phyloP scores from a whole-genome alignment of 495 filamentous ascomycete species.

The Parathielavia hyrcaniae region DNA sequence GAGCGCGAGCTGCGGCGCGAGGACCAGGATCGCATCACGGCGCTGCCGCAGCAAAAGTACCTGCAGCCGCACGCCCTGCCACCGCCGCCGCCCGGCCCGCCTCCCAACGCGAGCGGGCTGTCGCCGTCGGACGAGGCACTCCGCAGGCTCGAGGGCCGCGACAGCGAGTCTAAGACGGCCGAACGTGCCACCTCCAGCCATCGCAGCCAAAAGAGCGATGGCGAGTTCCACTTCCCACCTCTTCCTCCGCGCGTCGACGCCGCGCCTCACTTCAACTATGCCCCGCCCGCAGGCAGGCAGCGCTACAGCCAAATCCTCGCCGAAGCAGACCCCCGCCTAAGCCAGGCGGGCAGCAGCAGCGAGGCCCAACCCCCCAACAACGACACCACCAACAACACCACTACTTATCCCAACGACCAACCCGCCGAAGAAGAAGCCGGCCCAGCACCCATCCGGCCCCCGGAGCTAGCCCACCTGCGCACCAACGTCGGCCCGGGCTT shows the following conservation, averaged over 20 bases:
- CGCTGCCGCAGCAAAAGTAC: slow-evolving; percentile 61
- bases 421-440: background rate
- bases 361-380: slow-evolving; percentile 14
- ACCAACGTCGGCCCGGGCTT: slow-evolving; percentile 34
- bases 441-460: slow-evolving; percentile 29
- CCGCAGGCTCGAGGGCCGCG: slow-evolving; percentile 40
- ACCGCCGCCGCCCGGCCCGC: slow-evolving; percentile 39
- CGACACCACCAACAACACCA: slow-evolving; percentile 13
- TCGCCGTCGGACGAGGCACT: slow-evolving; percentile 40
- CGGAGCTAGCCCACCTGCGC: slow-evolving; percentile 49
- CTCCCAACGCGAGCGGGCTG: slow-evolving; percentile 34
- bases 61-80: slow-evolving; percentile 47
- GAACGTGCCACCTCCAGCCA: slow-evolving; percentile 1
- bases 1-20: slow-evolving; percentile 77
- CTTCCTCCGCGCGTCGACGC: slow-evolving; percentile 34
- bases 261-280: slow-evolving; percentile 49
- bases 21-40: slow-evolving; percentile 76
- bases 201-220: slow-evolving; percentile 30
- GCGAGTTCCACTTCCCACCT: slow-evolving; percentile 51
- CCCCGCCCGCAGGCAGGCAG: slow-evolving; percentile 41
- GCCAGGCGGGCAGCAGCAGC: slow-evolving; percentile 25
- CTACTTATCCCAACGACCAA: slow-evolving; percentile 5
- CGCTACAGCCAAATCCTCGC: slow-evolving; percentile 34
- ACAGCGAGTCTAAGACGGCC: slow-evolving; percentile 17
- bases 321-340: slow-evolving; percentile 25